Evolutionary conservation across 495 filamentous ascomycete species (phyloP), one percentile per base, ranked within the genome.

Genomic region (Aspergillus baeticus): DNA sequence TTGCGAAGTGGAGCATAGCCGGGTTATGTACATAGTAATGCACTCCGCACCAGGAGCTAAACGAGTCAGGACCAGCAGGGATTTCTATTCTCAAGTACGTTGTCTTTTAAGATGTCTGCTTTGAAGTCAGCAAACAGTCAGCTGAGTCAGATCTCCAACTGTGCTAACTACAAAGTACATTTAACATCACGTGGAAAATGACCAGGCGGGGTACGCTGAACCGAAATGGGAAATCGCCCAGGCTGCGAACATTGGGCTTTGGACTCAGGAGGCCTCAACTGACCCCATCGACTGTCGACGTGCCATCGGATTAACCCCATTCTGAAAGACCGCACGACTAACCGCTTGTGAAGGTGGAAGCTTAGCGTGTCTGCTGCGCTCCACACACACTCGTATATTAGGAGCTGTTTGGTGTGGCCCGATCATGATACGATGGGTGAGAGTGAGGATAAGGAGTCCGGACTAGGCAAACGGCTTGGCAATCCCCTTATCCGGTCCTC

Each of bases 371-470:
- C 51, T n/a, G n/a, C n/a, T n/a, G n/a, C n/a, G n/a, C 47, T 38
- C 36, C 37, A 29, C 38, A 50, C 51, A 53, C 54, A 23, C 23
- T 29, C 29, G 10, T 44, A n/a, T 31, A 11, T 14, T 14, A 34
- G 36, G 5, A 48, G 45, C 17, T 48, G 26, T 18, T 26, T 47
- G 13, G 20, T 29, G 47, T 29, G 34, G n/a, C 39, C 55, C 47
- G 58, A 63, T 55, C 49, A 66, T 66, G 63, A 61, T 54, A 66
- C 43, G 17, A 67, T 67, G 64, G 54, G 56, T 38, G 61, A 64
- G 59, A 57, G 63, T 49, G 53, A 48, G 43, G 48, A 50, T 34
- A 38, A 55, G 22, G 49, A 57, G 31, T 18, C 54, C 33, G 53
- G 42, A 31, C 37, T 54, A 23, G 49, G 18, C 23, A 52, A 14